Percentiles rank a stretch among this genome's conserved stretches.
Conservation (phyloP, 2,329 filamentous ascomycete genomes). For the Berkeleyomyces basicola region DNA sequence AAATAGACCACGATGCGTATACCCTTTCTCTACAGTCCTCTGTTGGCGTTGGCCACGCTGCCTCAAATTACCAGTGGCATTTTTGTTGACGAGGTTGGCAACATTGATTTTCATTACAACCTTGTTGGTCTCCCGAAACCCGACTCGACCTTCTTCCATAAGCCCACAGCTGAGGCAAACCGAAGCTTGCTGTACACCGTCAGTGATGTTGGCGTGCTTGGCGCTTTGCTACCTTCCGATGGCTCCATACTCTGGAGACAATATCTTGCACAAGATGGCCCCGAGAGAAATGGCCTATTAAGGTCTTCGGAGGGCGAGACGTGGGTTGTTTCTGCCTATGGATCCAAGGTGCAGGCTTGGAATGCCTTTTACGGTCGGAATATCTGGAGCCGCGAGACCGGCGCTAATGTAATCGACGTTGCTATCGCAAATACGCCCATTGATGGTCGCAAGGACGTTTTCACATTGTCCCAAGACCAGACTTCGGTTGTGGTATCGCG, state of each 20-base stretch:
- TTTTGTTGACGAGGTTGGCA: slow-evolving; percentile 78
- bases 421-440: slow-evolving; percentile 62
- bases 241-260: slow-evolving; percentile 81
- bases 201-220: slow-evolving; percentile 67
- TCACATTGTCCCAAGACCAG: slow-evolving; percentile 49
- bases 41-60: slow-evolving; percentile 24
- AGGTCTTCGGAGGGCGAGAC: slow-evolving; percentile 65
- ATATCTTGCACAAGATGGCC: slow-evolving; percentile 37
- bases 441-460: slow-evolving; percentile 47
- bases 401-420: slow-evolving; percentile 46
- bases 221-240: slow-evolving; percentile 75
- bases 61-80: slow-evolving; percentile 39
- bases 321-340: slow-evolving; percentile 58
- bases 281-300: slow-evolving; percentile 35
- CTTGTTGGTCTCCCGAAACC: slow-evolving; percentile 69
- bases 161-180: slow-evolving; percentile 62
- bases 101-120: slow-evolving; percentile 84
- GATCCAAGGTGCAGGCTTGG: slow-evolving; percentile 60
- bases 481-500: slow-evolving; percentile 46
- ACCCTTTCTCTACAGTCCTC: neutral
- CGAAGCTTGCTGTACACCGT: slow-evolving; percentile 84
- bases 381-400: slow-evolving; percentile 52
- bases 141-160: slow-evolving; percentile 88
- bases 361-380: slow-evolving; percentile 66
- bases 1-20: slow-evolving; percentile 1